These are phyloP conservation scores for Cryphonectria carpinicola DNA, from an alignment of 2,329 filamentous ascomycete genomes.

Conservation along the genomic window DNA sequence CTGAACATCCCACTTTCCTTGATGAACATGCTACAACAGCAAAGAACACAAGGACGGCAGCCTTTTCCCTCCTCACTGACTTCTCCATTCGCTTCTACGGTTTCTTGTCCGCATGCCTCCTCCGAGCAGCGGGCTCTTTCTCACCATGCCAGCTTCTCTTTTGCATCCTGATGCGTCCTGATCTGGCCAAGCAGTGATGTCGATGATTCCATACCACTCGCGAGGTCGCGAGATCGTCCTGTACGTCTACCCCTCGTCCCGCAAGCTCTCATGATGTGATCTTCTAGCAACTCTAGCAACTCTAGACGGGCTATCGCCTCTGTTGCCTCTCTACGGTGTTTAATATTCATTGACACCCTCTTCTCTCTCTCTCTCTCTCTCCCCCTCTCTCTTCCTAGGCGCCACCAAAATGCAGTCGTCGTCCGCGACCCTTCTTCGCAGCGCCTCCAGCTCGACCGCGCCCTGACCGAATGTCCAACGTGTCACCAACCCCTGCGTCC, in stretches of 20 bases:
- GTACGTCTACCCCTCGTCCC: constrained; percentile 55
- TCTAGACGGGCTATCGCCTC: not conserved
- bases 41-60: not conserved
- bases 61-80: not conserved
- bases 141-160: constrained; percentile 18
- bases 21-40: not conserved
- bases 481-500: constrained; percentile 74
- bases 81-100: not conserved
- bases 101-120: not conserved
- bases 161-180: constrained; percentile 24
- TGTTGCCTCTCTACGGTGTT: not conserved
- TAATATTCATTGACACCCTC: not conserved
- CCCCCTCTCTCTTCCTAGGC: constrained; percentile 54
- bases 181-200: constrained; percentile 46
- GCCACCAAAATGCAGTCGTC: constrained; percentile 90
- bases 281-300: not conserved
- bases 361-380: not conserved
- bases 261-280: constrained; percentile 12
- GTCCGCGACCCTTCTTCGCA: constrained; percentile 85
- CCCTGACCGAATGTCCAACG: constrained; percentile 82
- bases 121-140: not conserved
- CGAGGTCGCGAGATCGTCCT: constrained; percentile 79
- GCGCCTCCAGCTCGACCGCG: constrained; percentile 76
- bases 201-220: constrained; percentile 76
- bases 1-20: constrained; percentile 2